Evolutionary conservation across 2,329 filamentous ascomycete species (phyloP).

Genomic region (Aureobasidium sp.): DNA sequence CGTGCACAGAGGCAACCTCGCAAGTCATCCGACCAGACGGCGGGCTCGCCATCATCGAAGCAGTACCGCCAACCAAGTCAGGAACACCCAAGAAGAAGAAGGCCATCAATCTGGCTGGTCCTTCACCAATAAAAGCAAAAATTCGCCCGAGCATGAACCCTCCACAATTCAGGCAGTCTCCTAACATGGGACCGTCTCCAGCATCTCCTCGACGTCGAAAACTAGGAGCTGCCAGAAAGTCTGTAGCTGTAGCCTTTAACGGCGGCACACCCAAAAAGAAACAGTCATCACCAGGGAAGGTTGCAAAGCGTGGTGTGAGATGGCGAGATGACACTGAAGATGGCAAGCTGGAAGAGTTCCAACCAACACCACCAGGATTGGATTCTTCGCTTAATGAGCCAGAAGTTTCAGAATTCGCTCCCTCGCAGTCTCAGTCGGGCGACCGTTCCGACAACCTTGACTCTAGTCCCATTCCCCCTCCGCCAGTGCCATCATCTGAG

Average conservation of each 20-base stretch:
- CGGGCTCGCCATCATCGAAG: constrained; percentile 50
- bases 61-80: constrained; percentile 59
- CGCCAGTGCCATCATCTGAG: constrained; percentile 51
- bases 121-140: constrained; percentile 40
- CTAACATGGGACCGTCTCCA: constrained; percentile 40
- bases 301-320: constrained; percentile 64
- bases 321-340: constrained; percentile 91
- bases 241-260: constrained; percentile 49
- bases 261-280: constrained; percentile 83
- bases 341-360: constrained; percentile 79
- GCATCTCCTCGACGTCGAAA: constrained; percentile 75
- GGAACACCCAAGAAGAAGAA: constrained; percentile 70
- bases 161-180: constrained; percentile 7
- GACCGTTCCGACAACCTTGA: constrained; percentile 24
- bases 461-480: constrained; percentile 49
- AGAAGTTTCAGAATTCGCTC: constrained; percentile 26
- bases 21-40: constrained; percentile 90
- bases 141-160: constrained; percentile 22
- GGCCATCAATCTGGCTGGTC: constrained; percentile 35
- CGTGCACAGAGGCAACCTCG: constrained; percentile 63
- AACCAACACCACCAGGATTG: constrained; percentile 73
- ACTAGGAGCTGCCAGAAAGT: constrained; percentile 54
- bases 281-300: constrained; percentile 49
- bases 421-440: constrained; percentile 22
- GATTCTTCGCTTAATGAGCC: constrained; percentile 45